Evolutionary conservation across 192 early-diverging fungal species (phyloP).

Genomic region (Coemansia sp.): DNA sequence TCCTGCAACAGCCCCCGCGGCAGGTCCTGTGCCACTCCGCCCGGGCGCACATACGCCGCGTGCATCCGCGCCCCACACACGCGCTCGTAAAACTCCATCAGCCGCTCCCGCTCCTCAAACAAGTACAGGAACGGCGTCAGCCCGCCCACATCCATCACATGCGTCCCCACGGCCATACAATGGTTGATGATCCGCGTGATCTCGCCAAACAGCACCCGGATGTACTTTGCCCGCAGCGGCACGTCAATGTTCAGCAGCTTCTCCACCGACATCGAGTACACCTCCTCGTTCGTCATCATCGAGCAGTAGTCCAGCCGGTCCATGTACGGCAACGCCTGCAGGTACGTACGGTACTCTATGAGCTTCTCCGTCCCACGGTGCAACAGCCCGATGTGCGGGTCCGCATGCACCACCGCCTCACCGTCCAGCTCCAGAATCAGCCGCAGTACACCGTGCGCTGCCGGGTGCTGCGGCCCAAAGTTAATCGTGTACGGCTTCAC

Average conservation of each 20-base stretch:
- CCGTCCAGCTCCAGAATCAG: conserved; percentile 92
- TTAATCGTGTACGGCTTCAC: conserved; percentile 91
- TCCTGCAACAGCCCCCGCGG: conserved; percentile 92
- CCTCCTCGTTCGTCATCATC: conserved; percentile 99
- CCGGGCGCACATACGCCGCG: conserved; percentile 93
- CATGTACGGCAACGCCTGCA: conserved; percentile 97
- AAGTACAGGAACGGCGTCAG: conserved; percentile 97
- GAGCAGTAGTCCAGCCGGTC: conserved; percentile 97
- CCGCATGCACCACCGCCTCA: conserved; percentile 85
- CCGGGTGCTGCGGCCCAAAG: conserved; percentile 99
- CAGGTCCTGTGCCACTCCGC: conserved; percentile 89
- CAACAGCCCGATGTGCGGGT: conserved; percentile 95
- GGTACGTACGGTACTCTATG: conserved; percentile 98
- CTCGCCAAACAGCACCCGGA: conserved; percentile 95
- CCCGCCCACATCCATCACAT: conserved; percentile 97
- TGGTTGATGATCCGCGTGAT: conserved; percentile 98
- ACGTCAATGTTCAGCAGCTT: conserved; percentile 98
- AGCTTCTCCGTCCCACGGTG: conserved; percentile 98
- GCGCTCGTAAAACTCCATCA: conserved; percentile 99
- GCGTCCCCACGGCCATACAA: conserved; percentile 94
- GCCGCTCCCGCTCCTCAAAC: conserved; percentile 99
- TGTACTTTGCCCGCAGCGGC: conserved; percentile 89
- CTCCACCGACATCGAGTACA: conserved; percentile 95
- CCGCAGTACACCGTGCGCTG: conserved; percentile 93
- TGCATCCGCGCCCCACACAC: conserved; percentile 98